phyloP scores from a whole-genome alignment of 805 yeast genomes.

The Cyberlindnera bimundalis region DNA sequence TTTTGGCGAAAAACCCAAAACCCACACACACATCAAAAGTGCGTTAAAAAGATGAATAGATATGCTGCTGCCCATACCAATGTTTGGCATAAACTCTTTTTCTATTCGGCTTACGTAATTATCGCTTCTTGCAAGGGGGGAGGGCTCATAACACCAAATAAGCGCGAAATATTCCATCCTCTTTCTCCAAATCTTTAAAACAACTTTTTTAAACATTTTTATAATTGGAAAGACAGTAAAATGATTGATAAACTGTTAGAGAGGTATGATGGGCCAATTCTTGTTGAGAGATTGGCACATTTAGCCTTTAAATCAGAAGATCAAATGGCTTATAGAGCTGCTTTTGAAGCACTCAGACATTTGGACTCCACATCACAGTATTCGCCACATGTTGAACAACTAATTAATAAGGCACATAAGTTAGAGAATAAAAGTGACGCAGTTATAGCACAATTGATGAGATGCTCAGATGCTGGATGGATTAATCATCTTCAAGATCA shows the following conservation, averaged over 20 bases:
- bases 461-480: constrained; percentile 4
- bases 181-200: no score
- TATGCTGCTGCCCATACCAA: no score
- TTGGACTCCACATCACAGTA: constrained; percentile 14
- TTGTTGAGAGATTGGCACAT: constrained; percentile 21
- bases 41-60: no score
- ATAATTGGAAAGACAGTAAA: background rate
- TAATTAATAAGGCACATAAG: constrained; percentile 8
- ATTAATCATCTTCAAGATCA: background rate
- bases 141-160: no score
- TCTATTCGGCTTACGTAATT: no score
- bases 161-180: no score
- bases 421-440: constrained; percentile 2
- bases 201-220: no score
- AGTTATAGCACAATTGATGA: background rate
- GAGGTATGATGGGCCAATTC: constrained; percentile 18
- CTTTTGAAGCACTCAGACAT: constrained; percentile 20
- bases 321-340: constrained; percentile 11
- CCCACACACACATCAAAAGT: no score
- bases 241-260: constrained; percentile 6
- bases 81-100: no score
- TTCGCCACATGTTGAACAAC: constrained; percentile 20
- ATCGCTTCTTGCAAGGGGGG: no score
- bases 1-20: no score
- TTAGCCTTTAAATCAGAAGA: constrained; percentile 10